phyloP scores from a whole-genome alignment of 2,329 filamentous ascomycete genomes.

The Hymenoscyphus albidus region DNA sequence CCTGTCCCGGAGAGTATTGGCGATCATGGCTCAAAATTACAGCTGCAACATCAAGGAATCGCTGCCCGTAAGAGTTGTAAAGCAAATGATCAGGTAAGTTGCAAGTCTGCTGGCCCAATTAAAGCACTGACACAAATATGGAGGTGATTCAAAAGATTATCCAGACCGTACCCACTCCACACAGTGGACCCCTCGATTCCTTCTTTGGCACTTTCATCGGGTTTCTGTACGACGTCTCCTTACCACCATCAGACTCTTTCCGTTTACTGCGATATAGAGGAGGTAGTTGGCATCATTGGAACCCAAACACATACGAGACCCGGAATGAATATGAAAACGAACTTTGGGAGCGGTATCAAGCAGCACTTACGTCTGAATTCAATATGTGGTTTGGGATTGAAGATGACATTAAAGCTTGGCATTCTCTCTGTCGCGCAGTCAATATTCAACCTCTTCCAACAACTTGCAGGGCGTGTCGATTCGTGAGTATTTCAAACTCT shows the following conservation, averaged over 20 bases:
- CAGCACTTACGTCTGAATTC: background rate
- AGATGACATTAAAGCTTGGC: conserved; percentile 13
- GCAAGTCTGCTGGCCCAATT: background rate
- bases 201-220: background rate
- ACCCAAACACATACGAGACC: background rate
- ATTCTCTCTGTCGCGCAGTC: conserved; percentile 13
- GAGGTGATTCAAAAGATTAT: background rate
- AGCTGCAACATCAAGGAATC: background rate
- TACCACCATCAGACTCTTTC: background rate
- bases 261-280: background rate
- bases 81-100: background rate
- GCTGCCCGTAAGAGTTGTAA: background rate
- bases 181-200: background rate
- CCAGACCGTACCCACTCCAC: background rate
- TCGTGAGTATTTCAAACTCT: conserved; percentile 4
- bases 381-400: conserved; percentile 11
- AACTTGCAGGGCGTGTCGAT: conserved; percentile 8
- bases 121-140: background rate
- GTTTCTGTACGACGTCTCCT: background rate
- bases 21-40: background rate
- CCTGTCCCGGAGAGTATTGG: background rate
- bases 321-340: background rate
- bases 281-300: background rate
- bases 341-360: background rate
- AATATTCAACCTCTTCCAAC: conserved; percentile 11